These are phyloP conservation scores for Serendipita sp. DNA, from an alignment of 768 basidiomycete species.

Conservation along the genomic window DNA sequence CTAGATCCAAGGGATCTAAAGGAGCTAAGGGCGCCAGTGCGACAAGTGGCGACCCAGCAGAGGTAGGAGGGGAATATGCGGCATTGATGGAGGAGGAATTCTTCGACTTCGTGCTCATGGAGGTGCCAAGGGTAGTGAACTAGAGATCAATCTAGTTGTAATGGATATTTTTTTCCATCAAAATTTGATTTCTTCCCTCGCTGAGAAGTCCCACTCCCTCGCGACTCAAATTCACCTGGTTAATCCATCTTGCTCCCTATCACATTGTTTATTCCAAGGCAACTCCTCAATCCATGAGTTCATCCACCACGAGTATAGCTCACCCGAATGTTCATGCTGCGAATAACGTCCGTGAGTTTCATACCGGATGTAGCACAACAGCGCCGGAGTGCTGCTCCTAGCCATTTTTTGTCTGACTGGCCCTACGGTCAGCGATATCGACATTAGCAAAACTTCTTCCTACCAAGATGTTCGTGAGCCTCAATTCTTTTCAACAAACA, in stretches of 20 bases:
- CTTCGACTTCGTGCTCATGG: conserved; percentile 88
- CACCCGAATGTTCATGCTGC: conserved; percentile 2
- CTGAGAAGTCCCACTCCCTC: too few relatives aligned
- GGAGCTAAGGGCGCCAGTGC: conserved; percentile 28
- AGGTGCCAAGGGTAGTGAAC: conserved; percentile 78
- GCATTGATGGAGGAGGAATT: conserved; percentile 88
- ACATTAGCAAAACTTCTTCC: not conserved
- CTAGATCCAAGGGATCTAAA: conserved; percentile 38
- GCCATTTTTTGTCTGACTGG: not conserved
- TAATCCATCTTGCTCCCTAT: too few relatives aligned
- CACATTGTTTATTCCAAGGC: too few relatives aligned
- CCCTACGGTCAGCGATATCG: not conserved
- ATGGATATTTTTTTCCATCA: not conserved
- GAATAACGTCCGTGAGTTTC: not conserved
- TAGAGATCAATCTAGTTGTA: conserved; percentile 17
- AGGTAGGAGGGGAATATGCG: conserved; percentile 83
- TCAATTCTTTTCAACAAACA: not conserved
- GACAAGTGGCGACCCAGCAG: conserved; percentile 32
- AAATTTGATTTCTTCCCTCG: too few relatives aligned
- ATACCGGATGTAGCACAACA: not conserved
- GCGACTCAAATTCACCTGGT: too few relatives aligned
- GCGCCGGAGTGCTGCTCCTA: not conserved
- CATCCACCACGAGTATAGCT: not conserved
- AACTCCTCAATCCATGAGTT: too few relatives aligned
- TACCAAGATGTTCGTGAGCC: not conserved